Conservation (phyloP, 768 basidiomycete genomes). For the Termitomyces eurrhizus region DNA sequence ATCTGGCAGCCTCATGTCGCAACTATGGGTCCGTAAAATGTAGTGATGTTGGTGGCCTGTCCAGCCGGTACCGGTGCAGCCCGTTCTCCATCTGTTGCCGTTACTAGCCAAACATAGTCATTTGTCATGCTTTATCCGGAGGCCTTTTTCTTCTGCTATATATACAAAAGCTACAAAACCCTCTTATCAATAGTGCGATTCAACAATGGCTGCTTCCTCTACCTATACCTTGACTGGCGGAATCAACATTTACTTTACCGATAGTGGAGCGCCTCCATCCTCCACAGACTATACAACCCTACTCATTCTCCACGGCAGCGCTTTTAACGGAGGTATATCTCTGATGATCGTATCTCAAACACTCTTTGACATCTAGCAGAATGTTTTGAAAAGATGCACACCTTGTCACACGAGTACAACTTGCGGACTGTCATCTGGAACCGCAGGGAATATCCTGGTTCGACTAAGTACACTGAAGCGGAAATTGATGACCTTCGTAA, state of each 20-base stretch:
- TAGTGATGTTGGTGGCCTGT: too few species aligned
- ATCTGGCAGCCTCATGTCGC: too few species aligned
- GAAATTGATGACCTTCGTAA: constrained; percentile 28
- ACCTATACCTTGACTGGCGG: constrained; percentile 13
- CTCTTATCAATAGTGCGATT: too few species aligned
- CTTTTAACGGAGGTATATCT: constrained; percentile 27
- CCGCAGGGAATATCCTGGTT: constrained; percentile 31
- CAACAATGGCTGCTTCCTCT: neutral
- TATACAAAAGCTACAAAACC: too few species aligned
- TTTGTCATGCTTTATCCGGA: too few species aligned
- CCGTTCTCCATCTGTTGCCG: too few species aligned
- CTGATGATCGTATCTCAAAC: neutral
- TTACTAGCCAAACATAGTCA: too few species aligned
- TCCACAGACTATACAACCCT: constrained; percentile 32
- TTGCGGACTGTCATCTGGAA: constrained; percentile 26
- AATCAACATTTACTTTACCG: constrained; percentile 27
- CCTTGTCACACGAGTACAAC: constrained; percentile 19
- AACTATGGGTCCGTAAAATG: too few species aligned
- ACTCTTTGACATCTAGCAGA: constrained; percentile 5
- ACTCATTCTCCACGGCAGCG: constrained; percentile 29
- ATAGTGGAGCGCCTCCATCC: constrained; percentile 27
- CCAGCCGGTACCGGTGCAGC: too few species aligned
- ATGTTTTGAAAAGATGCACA: constrained; percentile 18
- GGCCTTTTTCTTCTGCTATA: too few species aligned
- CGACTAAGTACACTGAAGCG: constrained; percentile 26